These are phyloP conservation scores for Thraustochytrium sp. DNA, from an alignment of 352 stramenopile genomes.

Conservation along the genomic window DNA sequence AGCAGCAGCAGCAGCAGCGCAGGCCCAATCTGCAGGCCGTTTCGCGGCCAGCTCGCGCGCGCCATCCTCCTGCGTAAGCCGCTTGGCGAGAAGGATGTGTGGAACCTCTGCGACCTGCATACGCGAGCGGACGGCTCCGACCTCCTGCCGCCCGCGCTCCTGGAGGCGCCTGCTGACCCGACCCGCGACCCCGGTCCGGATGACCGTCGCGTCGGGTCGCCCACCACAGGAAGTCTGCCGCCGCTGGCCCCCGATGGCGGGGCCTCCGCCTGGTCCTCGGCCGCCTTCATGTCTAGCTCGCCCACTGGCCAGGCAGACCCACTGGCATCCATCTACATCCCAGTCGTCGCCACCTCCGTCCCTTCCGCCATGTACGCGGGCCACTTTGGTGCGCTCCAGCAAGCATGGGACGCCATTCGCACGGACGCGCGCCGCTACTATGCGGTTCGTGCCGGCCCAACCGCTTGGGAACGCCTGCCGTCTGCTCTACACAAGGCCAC, in stretches of 20 bases:
- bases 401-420: not conserved
- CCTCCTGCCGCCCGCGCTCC: not conserved
- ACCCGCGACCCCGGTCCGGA: too few species aligned
- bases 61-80: not conserved
- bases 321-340: not conserved
- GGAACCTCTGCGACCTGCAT: slow-evolving; percentile 27
- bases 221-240: not conserved
- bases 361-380: not conserved
- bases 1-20: too few species aligned
- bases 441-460: not conserved
- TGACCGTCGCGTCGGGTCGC: not conserved
- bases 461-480: not conserved
- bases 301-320: not conserved
- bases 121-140: not conserved
- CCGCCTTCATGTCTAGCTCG: not conserved
- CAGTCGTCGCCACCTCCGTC: not conserved
- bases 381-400: not conserved
- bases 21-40: too few species aligned
- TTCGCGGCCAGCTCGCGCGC: slow-evolving; percentile 8
- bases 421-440: not conserved
- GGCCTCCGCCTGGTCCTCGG: not conserved
- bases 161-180: not conserved
- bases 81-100: not conserved
- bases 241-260: too few species aligned
- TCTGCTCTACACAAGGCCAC: not conserved